A percentile compares a stretch with the other conserved stretches of the same genome.
These are phyloP conservation scores for Ophiocytium majus DNA, from an alignment of 352 stramenopile genomes.

Conservation along the genomic window DNA sequence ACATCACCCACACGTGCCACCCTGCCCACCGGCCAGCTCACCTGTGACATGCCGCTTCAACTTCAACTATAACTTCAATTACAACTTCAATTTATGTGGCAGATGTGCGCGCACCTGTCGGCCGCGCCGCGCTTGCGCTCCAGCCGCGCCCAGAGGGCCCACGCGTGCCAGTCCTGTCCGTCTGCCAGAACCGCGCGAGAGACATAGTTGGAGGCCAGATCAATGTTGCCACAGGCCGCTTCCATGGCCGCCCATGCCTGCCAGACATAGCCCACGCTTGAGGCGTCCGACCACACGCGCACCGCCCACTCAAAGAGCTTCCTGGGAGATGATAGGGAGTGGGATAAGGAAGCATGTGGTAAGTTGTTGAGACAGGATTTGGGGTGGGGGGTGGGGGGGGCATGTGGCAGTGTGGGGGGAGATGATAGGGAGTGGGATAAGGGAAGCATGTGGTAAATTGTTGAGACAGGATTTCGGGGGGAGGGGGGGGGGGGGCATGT, in stretches of 20 bases:
- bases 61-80: neutral
- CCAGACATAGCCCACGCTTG: constrained; percentile 1
- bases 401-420: neutral
- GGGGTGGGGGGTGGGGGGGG: neutral
- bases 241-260: constrained; percentile 17
- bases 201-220: constrained; percentile 18
- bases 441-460: too few relatives aligned
- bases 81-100: neutral
- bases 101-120: too few relatives aligned
- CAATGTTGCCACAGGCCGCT: neutral
- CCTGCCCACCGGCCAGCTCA: neutral
- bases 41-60: neutral
- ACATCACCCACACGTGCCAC: constrained; percentile 16
- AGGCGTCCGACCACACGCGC: neutral
- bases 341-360: too few relatives aligned
- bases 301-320: constrained; percentile 28
- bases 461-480: neutral
- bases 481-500: neutral
- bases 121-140: neutral
- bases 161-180: constrained; percentile 15
- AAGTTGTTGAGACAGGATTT: too few relatives aligned
- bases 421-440: neutral
- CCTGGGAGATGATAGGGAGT: too few relatives aligned
- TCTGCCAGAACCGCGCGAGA: constrained; percentile 19
- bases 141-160: constrained; percentile 17